Base-by-base conservation (phyloP, 305 asterid genomes). In the Ajuga reptans region DNA sequence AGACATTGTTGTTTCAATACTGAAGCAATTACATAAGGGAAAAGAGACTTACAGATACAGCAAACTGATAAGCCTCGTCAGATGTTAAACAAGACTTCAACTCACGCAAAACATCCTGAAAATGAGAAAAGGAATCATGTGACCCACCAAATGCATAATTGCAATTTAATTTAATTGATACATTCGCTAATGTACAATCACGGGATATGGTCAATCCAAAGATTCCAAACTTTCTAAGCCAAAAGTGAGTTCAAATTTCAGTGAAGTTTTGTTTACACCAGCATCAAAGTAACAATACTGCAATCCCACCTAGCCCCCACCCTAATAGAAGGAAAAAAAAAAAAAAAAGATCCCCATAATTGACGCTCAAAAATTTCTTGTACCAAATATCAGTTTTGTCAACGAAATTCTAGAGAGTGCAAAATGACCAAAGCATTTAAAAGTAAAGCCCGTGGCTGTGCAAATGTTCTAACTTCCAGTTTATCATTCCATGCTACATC, bases 91-190 rank as follows among this genome's bases (percentile, higher is more conserved):
- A 76, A 58, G 91, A 81, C 79, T 89, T 93, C 76, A 90, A 72
- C 77, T 82, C 84, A 12, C 90, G 85, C 79, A 93, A 79, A 73
- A 86, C 96, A 78, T 87, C 95, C 99, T 92, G 85, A 39, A n/a
- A 14, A 39, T 68, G 65, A 77, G 66, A 43, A 49, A 47, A 70
- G 71, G 43, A 27, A 60, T 66, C 66, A 72, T 37, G 65, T 37
- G 11, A 5, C 57, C 37, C 61, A 51, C 37, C 45, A 55, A 62
- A 27, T 47, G 29, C 16, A 36, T 42, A 4, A 34, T 55, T 58
- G 49, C 43, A 56, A 63, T 16, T 53, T 24, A 17, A n/a, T 17
- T 54, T 53, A 24, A 17, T 52, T 24, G n/a, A n/a, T n/a, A n/a
- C n/a, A n/a, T n/a, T n/a, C n/a, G n/a, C n/a, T 16, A 31, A 51